phyloP scores from a whole-genome alignment of 1,284 basidiomycete genomes.

The Sporisorium sorghi region DNA sequence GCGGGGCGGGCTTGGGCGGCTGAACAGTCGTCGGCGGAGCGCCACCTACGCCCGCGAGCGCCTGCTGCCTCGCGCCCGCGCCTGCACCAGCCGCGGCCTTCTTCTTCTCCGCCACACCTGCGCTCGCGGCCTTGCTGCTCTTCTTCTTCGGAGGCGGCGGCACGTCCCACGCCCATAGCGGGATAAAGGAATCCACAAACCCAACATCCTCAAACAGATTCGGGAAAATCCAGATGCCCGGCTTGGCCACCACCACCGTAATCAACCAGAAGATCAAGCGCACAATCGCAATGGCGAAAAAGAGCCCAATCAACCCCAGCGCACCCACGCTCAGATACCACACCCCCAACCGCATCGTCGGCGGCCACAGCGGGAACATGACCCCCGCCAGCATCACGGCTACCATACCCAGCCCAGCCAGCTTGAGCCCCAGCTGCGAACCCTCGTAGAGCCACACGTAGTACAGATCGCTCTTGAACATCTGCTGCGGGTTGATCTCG shows the following conservation, averaged over 20 bases:
- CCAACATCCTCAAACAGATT: constrained; percentile 98
- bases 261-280: constrained; percentile 93
- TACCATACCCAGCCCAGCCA: constrained; percentile 93
- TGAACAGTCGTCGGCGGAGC: constrained; percentile 17
- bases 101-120: constrained; percentile 11
- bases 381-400: constrained; percentile 93
- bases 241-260: constrained; percentile 84
- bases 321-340: constrained; percentile 93
- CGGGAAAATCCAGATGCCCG: constrained; percentile 99
- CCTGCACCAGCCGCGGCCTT: constrained; percentile 7
- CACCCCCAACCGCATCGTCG: constrained; percentile 90
- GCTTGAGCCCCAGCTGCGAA: constrained; percentile 89
- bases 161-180: constrained; percentile 95
- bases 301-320: constrained; percentile 87
- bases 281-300: constrained; percentile 91
- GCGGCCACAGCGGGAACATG: constrained; percentile 99
- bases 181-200: constrained; percentile 98
- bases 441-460: constrained; percentile 98
- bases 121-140: constrained; percentile 72
- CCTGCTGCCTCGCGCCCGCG: constrained; percentile 35
- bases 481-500: constrained; percentile 82
- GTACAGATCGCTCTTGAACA: constrained; percentile 71
- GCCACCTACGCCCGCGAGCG: constrained; percentile 25
- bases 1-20: constrained; percentile 32
- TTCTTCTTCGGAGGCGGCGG: constrained; percentile 72